phyloP scores from a whole-genome alignment of 1,284 basidiomycete species.

The Phellopilus nigrolimitatus region DNA sequence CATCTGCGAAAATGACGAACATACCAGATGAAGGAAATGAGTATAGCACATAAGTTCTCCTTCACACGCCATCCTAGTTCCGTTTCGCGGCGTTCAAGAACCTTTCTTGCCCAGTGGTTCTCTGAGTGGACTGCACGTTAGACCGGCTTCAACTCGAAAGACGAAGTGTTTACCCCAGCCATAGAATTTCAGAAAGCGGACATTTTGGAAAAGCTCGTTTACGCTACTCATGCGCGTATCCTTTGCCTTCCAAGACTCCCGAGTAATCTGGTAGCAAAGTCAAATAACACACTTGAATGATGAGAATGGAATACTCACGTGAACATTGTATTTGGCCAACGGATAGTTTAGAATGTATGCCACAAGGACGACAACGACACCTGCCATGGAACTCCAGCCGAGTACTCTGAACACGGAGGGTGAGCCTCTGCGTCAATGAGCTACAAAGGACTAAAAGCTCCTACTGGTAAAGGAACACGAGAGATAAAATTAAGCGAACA shows the following conservation, averaged over 20 bases:
- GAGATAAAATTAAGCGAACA: conserved; percentile 68
- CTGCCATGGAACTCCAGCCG: conserved; percentile 79
- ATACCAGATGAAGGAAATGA: conserved; percentile 62
- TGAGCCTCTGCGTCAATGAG: background rate
- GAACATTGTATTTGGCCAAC: conserved; percentile 60
- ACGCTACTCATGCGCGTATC: conserved; percentile 74
- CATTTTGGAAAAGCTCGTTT: conserved; percentile 75
- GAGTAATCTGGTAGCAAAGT: conserved; percentile 42
- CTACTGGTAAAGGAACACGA: conserved; percentile 71
- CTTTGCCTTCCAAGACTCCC: conserved; percentile 61
- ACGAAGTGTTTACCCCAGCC: conserved; percentile 52
- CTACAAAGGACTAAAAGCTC: conserved; percentile 23
- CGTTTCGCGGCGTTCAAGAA: conserved; percentile 45
- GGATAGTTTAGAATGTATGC: conserved; percentile 65
- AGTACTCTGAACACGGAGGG: conserved; percentile 47
- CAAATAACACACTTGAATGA: conserved; percentile 10
- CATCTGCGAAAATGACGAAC: conserved; percentile 7
- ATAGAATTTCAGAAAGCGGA: conserved; percentile 68
- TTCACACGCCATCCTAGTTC: conserved; percentile 63
- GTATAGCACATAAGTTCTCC: conserved; percentile 51
- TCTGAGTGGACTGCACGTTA: conserved; percentile 29
- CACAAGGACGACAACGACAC: conserved; percentile 65
- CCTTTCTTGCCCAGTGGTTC: conserved; percentile 49
- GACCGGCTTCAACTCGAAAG: background rate
- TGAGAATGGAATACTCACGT: conserved; percentile 35